phyloP scores from a whole-genome alignment of 148 eudicot species.

The Silene conica region DNA sequence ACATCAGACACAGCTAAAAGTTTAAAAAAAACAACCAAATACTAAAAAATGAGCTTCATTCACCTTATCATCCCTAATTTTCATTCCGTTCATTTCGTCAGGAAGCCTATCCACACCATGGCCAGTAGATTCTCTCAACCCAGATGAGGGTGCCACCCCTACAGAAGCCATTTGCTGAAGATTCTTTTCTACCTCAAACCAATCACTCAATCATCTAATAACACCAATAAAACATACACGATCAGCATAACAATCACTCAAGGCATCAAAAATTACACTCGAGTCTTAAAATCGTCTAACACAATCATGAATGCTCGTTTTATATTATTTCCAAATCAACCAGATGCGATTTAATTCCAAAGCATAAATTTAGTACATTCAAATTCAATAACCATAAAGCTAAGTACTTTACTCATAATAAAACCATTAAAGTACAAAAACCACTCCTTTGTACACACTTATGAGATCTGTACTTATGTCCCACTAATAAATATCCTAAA shows the following conservation, averaged over 20 bases:
- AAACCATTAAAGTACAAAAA: not conserved
- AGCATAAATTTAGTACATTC: not conserved
- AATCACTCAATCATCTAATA: slow-evolving; percentile 25
- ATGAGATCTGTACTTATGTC: not conserved
- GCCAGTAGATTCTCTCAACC: slow-evolving; percentile 43
- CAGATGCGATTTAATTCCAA: not conserved
- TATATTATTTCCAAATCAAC: not conserved
- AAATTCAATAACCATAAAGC: not conserved
- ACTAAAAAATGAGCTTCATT: not conserved
- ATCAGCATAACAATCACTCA: slow-evolving; percentile 5
- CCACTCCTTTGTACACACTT: not conserved
- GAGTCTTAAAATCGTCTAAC: not conserved
- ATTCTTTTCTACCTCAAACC: slow-evolving; percentile 17
- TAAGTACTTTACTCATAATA: not conserved
- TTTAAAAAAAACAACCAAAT: not conserved
- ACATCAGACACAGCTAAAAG: not conserved
- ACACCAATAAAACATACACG: not conserved
- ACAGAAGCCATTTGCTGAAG: slow-evolving; percentile 45
- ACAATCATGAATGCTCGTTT: not conserved
- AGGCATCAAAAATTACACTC: not conserved
- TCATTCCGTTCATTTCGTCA: slow-evolving; percentile 82
- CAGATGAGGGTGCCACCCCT: slow-evolving; percentile 46
- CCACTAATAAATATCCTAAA: not conserved
- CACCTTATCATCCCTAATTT: slow-evolving; percentile 75
- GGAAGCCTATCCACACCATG: slow-evolving; percentile 58